Conservation (phyloP, 176 grass and related monocot species). For the Typha latifolia region DNA sequence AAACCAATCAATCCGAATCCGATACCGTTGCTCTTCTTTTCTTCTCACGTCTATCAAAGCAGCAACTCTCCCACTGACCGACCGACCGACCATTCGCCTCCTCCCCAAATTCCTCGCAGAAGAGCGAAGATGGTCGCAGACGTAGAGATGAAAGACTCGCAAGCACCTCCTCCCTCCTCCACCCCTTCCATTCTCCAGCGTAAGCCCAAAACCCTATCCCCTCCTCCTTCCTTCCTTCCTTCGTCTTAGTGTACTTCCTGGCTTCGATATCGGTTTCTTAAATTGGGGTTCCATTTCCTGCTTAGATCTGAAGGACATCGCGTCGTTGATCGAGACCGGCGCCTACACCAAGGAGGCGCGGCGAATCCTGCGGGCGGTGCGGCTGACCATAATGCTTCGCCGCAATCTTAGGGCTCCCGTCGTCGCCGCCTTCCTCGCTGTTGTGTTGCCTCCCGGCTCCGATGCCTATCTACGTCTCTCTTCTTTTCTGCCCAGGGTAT, state of each 20-base stretch:
- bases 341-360: constrained; percentile 64
- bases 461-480: constrained; percentile 44
- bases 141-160: constrained; percentile 22
- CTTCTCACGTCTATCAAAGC: too few species aligned
- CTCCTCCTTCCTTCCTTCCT: too few species aligned
- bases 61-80: too few species aligned
- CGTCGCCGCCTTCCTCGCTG: constrained; percentile 50
- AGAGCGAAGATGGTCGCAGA: constrained; percentile 2
- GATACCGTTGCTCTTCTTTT: too few species aligned
- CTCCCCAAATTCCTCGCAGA: too few species aligned
- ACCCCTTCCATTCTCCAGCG: constrained; percentile 15
- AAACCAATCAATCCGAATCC: too few species aligned
- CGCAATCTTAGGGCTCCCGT: constrained; percentile 44
- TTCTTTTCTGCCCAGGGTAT: constrained; percentile 38
- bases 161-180: constrained; percentile 8
- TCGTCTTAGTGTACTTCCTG: too few species aligned
- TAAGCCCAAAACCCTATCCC: constrained; percentile 27
- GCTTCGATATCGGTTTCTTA: background rate
- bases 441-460: constrained; percentile 31
- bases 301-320: constrained; percentile 85
- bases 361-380: constrained; percentile 60
- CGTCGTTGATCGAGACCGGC: constrained; percentile 55
- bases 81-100: too few species aligned
- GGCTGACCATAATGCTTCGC: constrained; percentile 59
- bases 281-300: background rate